phyloP scores from a whole-genome alignment of 1,284 basidiomycete genomes.

The Apiotrichum veenhuisii region DNA sequence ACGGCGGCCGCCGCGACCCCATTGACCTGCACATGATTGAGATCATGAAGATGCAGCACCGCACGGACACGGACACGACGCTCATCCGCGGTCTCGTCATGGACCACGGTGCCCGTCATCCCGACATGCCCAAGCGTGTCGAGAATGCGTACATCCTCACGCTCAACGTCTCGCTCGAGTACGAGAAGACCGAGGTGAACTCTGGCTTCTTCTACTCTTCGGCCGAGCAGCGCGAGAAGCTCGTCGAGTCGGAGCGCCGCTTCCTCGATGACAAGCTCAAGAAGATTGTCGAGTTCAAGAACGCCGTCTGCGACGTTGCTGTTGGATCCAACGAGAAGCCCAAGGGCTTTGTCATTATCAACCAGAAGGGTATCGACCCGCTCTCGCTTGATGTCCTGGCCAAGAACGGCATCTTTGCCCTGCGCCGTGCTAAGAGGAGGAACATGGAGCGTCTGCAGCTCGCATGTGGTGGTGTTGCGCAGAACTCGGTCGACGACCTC shows the following conservation, averaged over 20 bases:
- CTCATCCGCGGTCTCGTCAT: constrained; percentile 91
- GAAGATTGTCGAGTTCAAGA: constrained; percentile 97
- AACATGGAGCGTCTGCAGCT: constrained; percentile 96
- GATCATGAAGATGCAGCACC: constrained; percentile 99
- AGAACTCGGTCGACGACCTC: constrained; percentile 97
- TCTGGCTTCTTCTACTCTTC: constrained; percentile 99
- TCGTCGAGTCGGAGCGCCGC: constrained; percentile 92
- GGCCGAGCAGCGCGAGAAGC: constrained; percentile 96
- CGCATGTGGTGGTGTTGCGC: constrained; percentile 89
- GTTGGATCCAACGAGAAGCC: constrained; percentile 61
- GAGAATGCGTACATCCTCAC: constrained; percentile 96
- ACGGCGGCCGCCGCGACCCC: constrained; percentile 65
- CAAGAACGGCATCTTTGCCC: constrained; percentile 93
- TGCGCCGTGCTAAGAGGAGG: constrained; percentile 91
- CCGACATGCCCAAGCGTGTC: constrained; percentile 98
- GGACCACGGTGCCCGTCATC: constrained; percentile 87
- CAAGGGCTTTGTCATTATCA: constrained; percentile 93
- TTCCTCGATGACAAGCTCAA: constrained; percentile 92
- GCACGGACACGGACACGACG: constrained; percentile 96
- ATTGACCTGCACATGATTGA: constrained; percentile 99
- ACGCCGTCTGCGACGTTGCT: constrained; percentile 88
- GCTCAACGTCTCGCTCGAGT: constrained; percentile 96
- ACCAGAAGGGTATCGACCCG: constrained; percentile 99
- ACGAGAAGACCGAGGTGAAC: constrained; percentile 99
- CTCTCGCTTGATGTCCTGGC: constrained; percentile 93